Conservation (phyloP, 1,284 basidiomycete genomes). For the Ustilago bromivora region DNA sequence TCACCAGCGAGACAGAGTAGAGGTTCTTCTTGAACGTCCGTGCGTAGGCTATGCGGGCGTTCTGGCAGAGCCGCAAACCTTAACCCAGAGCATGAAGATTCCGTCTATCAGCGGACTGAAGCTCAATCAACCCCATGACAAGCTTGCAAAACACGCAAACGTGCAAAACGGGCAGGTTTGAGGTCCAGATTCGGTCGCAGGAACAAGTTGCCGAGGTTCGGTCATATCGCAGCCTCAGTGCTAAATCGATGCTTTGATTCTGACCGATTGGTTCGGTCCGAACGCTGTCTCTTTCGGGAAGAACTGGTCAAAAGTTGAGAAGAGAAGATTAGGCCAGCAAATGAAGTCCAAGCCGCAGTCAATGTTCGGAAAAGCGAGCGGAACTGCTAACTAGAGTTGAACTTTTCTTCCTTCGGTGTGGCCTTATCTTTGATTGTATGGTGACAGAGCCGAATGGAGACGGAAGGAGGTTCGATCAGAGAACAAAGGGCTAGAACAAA, state of each 20-base stretch:
- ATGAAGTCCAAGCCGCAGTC: background rate
- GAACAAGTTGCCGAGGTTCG: no score
- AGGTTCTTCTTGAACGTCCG: background rate
- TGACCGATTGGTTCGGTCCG: background rate
- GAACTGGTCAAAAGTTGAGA: background rate
- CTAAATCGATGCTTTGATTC: background rate
- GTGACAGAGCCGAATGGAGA: background rate
- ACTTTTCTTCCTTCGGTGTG: background rate
- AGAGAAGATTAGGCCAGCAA: background rate
- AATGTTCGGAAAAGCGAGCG: slow-evolving; percentile 1
- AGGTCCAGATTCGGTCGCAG: background rate
- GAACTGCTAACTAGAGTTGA: background rate
- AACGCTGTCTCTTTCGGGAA: background rate
- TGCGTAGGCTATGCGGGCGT: background rate
- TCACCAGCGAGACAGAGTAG: background rate
- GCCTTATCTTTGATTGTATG: background rate
- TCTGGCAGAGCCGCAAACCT: background rate
- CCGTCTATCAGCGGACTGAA: background rate
- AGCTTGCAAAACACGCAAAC: no score
- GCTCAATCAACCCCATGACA: background rate
- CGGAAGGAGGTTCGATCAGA: slow-evolving; percentile 6
- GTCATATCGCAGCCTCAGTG: no score
- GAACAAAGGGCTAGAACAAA: background rate
- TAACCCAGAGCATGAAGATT: background rate
- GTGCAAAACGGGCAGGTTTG: no score